Evolutionary conservation across 1,139 yeast genomes (phyloP), one percentile per base, ranked within the genome.

Genomic region (Magnusiomyces fungicola): DNA sequence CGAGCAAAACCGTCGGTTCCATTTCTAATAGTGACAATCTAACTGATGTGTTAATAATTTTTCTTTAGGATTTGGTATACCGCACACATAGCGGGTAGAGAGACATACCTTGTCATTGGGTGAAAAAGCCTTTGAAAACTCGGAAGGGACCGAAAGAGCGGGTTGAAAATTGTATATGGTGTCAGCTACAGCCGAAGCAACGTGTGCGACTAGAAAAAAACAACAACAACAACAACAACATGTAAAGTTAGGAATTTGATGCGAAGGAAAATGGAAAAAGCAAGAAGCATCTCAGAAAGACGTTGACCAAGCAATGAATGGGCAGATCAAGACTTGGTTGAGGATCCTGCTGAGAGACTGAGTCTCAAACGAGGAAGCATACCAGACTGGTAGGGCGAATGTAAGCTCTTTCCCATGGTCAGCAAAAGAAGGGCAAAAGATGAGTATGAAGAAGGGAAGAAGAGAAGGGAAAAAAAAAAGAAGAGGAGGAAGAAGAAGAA

Each of bases 1-100:
- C 68, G 63, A 9, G 73, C 67, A 53, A 78, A 74, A 9, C 85
- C 80, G 62, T 82, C 88, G 58, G 78, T 74, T 45, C 73, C 60
- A 45, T 72, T 74, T 44, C 76, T 57, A 51, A 78, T 68, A 22
- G 62, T 62, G n/a, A 62, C 61, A 41, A 70, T 64, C 40, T 62
- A 55, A 14, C 36, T n/a, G n/a, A n/a, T n/a, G n/a, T n/a, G n/a
- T n/a, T n/a, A n/a, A n/a, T n/a, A n/a, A n/a, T n/a, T n/a, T n/a
- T n/a, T n/a, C n/a, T n/a, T n/a, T n/a, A n/a, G n/a, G n/a, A n/a
- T n/a, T n/a, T n/a, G n/a, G 16, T 10, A 6, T 14, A n/a, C n/a
- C n/a, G 18, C 30, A 37, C 7, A 4, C 18, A 38, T n/a, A n/a
- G n/a, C n/a, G 30, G 30, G 7, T 27, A 18, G 2, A 10, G 18